These are phyloP conservation scores for Neonectria hederae DNA, from an alignment of 2,329 filamentous ascomycete species.

Conservation along the genomic window DNA sequence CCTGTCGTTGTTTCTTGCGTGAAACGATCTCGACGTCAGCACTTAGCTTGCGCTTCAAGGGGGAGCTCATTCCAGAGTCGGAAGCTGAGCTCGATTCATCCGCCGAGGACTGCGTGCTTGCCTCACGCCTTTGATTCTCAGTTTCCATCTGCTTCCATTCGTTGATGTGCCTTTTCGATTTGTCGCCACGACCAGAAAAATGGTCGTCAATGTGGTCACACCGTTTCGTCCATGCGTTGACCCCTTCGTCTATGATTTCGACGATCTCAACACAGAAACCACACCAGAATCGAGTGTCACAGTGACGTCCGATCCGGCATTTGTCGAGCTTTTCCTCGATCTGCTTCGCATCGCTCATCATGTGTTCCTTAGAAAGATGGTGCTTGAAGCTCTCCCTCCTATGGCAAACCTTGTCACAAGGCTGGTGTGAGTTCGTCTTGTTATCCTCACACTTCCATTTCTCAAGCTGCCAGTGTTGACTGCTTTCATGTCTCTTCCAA, in stretches of 20 bases:
- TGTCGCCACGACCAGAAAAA: slow-evolving; percentile 62
- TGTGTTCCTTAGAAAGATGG: slow-evolving; percentile 68
- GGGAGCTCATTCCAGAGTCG: slow-evolving; percentile 5
- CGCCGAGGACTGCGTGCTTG: slow-evolving; percentile 6
- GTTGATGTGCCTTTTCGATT: slow-evolving; percentile 55
- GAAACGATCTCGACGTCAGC: slow-evolving; percentile 7
- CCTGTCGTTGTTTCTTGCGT: slow-evolving; percentile 24
- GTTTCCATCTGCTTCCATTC: slow-evolving; percentile 63
- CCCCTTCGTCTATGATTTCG: slow-evolving; percentile 49
- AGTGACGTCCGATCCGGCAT: slow-evolving; percentile 71
- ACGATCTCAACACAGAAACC: slow-evolving; percentile 77
- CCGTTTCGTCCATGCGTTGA: slow-evolving; percentile 65
- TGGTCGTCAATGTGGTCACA: slow-evolving; percentile 81
- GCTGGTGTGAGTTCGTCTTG: slow-evolving; percentile 27
- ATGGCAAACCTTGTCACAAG: slow-evolving; percentile 69
- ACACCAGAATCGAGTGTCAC: slow-evolving; percentile 81
- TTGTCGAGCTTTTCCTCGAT: slow-evolving; percentile 58
- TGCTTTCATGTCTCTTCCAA: slow-evolving; percentile 90
- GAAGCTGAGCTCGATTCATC: slow-evolving; percentile 13
- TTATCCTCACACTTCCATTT: slow-evolving; percentile 73
- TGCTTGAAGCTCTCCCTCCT: slow-evolving; percentile 66
- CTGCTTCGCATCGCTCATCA: slow-evolving; percentile 40
- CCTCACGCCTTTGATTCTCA: slow-evolving; percentile 6
- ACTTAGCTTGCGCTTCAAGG: slow-evolving; percentile 19
- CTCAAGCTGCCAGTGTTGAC: slow-evolving; percentile 77